phyloP scores from a whole-genome alignment of 1,284 basidiomycete genomes.

The Gymnopus androsaceus region DNA sequence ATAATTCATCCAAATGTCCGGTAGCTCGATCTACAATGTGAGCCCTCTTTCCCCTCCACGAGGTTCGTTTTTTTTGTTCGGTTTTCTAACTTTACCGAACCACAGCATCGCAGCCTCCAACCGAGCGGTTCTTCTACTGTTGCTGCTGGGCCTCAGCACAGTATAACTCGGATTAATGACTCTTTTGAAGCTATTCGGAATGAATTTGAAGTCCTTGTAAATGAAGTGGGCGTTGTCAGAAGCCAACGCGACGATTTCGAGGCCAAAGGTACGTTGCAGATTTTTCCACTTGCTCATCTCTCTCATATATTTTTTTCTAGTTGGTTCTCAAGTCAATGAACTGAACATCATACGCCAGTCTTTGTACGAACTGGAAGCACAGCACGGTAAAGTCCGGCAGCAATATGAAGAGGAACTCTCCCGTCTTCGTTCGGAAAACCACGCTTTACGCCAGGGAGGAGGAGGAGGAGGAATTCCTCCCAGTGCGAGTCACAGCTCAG shows the following conservation, averaged over 20 bases:
- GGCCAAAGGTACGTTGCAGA: conserved; percentile 65
- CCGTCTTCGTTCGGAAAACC: conserved; percentile 66
- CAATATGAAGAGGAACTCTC: conserved; percentile 63
- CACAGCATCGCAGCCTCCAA: conserved; percentile 20
- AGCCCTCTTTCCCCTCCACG: conserved; percentile 6
- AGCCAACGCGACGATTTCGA: conserved; percentile 90
- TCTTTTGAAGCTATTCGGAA: conserved; percentile 82
- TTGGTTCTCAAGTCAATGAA: conserved; percentile 48
- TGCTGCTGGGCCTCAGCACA: conserved; percentile 9
- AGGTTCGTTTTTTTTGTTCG: conserved; percentile 12
- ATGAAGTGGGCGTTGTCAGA: conserved; percentile 71
- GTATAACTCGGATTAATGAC: conserved; percentile 61
- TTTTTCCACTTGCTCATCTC: not conserved
- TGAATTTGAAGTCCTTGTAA: conserved; percentile 81
- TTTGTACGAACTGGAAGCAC: conserved; percentile 63
- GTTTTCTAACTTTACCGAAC: conserved; percentile 5
- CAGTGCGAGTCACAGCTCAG: conserved; percentile 23
- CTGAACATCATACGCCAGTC: conserved; percentile 53
- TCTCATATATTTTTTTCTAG: not conserved
- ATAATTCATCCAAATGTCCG: conserved; percentile 6
- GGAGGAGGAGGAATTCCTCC: conserved; percentile 5
- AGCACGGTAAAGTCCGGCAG: conserved; percentile 55
- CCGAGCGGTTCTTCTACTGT: conserved; percentile 15
- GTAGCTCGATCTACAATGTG: conserved; percentile 16
- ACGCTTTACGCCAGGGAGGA: conserved; percentile 39